Conservation (phyloP, 2,329 filamentous ascomycete genomes). For the Colletotrichum sp. region DNA sequence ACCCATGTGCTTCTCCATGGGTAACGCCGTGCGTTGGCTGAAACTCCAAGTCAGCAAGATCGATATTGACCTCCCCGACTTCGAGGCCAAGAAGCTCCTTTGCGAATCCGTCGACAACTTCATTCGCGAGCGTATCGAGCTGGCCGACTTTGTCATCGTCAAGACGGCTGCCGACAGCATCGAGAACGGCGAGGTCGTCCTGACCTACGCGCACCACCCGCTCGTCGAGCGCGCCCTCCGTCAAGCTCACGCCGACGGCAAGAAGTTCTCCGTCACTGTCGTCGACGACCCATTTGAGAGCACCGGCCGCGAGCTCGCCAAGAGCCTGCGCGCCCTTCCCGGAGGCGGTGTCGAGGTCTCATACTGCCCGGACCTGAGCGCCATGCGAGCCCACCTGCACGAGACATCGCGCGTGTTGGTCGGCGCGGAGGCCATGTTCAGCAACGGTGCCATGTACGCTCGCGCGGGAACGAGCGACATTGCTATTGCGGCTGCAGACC, state of each 20-base stretch:
- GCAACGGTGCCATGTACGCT: slow-evolving; percentile 89
- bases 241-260: slow-evolving; percentile 71
- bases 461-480: slow-evolving; percentile 86
- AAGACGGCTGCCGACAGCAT: slow-evolving; percentile 78
- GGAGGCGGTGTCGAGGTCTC: slow-evolving; percentile 71
- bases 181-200: slow-evolving; percentile 77
- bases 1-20: slow-evolving; percentile 96
- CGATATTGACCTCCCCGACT: slow-evolving; percentile 83
- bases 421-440: slow-evolving; percentile 93
- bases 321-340: slow-evolving; percentile 58
- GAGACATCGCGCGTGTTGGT: slow-evolving; percentile 77
- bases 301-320: slow-evolving; percentile 65
- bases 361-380: slow-evolving; percentile 80
- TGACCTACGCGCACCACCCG: slow-evolving; percentile 86
- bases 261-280: slow-evolving; percentile 81
- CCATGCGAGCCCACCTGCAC: slow-evolving; percentile 75
- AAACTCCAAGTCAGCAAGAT: slow-evolving; percentile 92
- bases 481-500: slow-evolving; percentile 79
- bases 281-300: slow-evolving; percentile 72
- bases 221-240: slow-evolving; percentile 85
- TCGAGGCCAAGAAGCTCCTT: slow-evolving; percentile 74
- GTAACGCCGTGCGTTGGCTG: slow-evolving; percentile 92
- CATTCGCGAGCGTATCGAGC: slow-evolving; percentile 86
- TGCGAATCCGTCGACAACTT: slow-evolving; percentile 84
- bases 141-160: slow-evolving; percentile 86